Percentiles rank a stretch among this genome's conserved stretches.
These are phyloP conservation scores for Gnomoniopsis sp. DNA, from an alignment of 2,329 filamentous ascomycete species.

Conservation along the genomic window DNA sequence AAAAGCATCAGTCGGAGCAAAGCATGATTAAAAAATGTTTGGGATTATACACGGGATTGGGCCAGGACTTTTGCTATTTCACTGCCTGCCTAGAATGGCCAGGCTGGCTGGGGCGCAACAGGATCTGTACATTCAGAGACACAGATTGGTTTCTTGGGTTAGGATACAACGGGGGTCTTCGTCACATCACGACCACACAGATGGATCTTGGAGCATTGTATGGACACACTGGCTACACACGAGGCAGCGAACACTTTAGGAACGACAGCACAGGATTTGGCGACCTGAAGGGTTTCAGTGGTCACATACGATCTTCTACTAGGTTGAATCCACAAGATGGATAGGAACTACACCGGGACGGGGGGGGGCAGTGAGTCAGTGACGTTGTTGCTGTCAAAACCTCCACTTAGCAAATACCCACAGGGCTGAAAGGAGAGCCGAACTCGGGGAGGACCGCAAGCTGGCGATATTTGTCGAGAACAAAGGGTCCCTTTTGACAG, in stretches of 20 bases:
- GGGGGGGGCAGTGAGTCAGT: background rate
- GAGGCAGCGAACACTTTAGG: background rate
- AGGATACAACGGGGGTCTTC: background rate
- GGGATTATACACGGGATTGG: slow-evolving; percentile 12
- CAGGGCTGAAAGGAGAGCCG: slow-evolving; percentile 7
- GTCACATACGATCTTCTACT: background rate
- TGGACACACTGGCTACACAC: no score
- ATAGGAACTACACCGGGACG: background rate
- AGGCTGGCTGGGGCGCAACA: background rate
- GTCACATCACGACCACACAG: background rate
- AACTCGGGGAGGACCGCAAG: background rate
- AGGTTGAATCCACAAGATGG: background rate
- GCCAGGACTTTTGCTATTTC: slow-evolving; percentile 17
- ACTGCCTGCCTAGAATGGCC: background rate
- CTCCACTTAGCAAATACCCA: background rate
- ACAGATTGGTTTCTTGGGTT: background rate
- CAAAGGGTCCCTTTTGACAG: background rate
- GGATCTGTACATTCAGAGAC: background rate
- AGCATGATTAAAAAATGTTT: slow-evolving; percentile 28
- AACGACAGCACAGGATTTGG: background rate
- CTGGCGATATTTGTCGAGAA: background rate
- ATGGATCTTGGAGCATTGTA: background rate
- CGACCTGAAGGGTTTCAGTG: background rate
- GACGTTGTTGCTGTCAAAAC: background rate
- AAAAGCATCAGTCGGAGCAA: slow-evolving; percentile 26